Base-by-base conservation (phyloP, 345 rosid genomes). In the Combretum micranthum region DNA sequence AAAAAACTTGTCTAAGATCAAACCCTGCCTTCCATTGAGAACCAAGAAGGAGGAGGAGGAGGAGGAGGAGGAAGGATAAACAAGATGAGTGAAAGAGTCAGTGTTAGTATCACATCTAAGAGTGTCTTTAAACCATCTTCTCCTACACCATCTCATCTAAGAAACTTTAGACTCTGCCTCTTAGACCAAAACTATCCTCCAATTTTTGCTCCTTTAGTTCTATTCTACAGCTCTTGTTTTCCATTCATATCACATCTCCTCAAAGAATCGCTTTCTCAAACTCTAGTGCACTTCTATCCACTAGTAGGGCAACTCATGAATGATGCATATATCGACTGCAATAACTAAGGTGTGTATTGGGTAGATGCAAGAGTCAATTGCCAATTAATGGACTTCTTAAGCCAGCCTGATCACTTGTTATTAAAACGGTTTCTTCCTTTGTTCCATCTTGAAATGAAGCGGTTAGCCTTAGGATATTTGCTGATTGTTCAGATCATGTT, bases 161-260 rank as follows among this genome's bases (percentile, higher is more conserved):
- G 50, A 9, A 52, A 4, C 47, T 53, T 60, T 25, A 47, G 47
- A 20, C 74, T 75, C 47, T 72, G 71, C 47, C 62, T 75, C 53
- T 65, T 75, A 16, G 80, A 72, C 47, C 80, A 75, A 45, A 57
- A 70, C 49, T 26, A 64, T 53, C 69, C 78, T 44, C 50, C 65
- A 2, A 50, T 55, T 44, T 74, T 43, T 26, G 42, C 51, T 48
- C 69, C 68, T 12, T 53, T 54, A 15, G 37, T 56, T 22, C 48
- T 56, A 46, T 56, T 44, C 49, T 56, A 60, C 18, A 17, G 25
- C 20, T 13, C 0, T 54, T 15, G 12, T 16, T 9, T 16, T 32
- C 47, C 21, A 32, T 32, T 8, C 6, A 2, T n/a, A n/a, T 20
- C 3, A 14, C 20, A 14, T 9, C 26, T 5, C 26, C 32, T 7